phyloP scores from a whole-genome alignment of 1,139 yeast genomes.

The Sugiyamaella pinicola region DNA sequence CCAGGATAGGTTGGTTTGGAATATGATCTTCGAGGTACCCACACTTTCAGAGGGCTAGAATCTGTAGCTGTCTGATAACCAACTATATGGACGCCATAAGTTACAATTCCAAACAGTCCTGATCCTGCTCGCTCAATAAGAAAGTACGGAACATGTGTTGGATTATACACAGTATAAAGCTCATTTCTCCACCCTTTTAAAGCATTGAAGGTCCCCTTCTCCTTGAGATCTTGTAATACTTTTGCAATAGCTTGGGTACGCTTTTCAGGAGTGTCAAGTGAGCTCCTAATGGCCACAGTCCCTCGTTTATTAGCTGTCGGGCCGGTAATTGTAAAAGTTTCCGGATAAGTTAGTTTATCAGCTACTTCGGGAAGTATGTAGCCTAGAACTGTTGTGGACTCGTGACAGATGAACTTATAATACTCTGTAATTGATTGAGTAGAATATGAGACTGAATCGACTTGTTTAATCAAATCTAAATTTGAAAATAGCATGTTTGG shows the following conservation, averaged over 20 bases:
- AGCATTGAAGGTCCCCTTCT: conserved; percentile 45
- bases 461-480: conserved; percentile 46
- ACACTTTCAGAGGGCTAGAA: conserved; percentile 56
- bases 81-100: conserved; percentile 86
- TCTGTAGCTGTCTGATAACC: conserved; percentile 59
- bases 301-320: conserved; percentile 35
- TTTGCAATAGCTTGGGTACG: conserved; percentile 51
- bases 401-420: conserved; percentile 52
- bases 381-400: conserved; percentile 53
- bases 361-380: conserved; percentile 54
- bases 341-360: conserved; percentile 41
- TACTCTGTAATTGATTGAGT: conserved; percentile 28
- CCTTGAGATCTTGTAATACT: conserved; percentile 52
- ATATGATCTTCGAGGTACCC: conserved; percentile 83
- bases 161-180: conserved; percentile 68
- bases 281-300: conserved; percentile 46
- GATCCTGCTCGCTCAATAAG: conserved; percentile 79
- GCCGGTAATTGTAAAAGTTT: conserved; percentile 42
- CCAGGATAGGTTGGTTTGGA: conserved; percentile 87
- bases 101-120: conserved; percentile 77
- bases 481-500: conserved; percentile 20
- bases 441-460: conserved; percentile 54
- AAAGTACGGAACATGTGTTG: conserved; percentile 58
- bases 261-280: conserved; percentile 50
- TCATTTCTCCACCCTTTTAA: conserved; percentile 88